Evolutionary conservation across 2,329 filamentous ascomycete species (phyloP).

Genomic region (Dryadomyces quercivorus): DNA sequence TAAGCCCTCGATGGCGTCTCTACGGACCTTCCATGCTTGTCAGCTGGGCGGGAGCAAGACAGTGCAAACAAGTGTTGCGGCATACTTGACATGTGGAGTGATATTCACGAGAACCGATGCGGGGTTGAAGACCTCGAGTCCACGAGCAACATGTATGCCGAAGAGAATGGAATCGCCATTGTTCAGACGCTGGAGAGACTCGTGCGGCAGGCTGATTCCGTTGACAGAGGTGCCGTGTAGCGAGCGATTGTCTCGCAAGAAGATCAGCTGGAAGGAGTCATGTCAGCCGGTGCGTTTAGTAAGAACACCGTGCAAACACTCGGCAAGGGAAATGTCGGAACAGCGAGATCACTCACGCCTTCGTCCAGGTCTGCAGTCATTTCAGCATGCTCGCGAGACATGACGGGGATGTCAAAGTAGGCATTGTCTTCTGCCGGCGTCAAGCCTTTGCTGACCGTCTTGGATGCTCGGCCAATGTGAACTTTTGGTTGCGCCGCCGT

Average conservation of each 20-base stretch:
- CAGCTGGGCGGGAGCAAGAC: background rate
- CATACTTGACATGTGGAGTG: constrained; percentile 11
- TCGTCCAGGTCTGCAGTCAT: constrained; percentile 30
- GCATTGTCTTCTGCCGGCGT: constrained; percentile 34
- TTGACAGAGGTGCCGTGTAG: constrained; percentile 42
- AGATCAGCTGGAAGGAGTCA: background rate
- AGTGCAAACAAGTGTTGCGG: background rate
- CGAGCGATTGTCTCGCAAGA: constrained; percentile 33
- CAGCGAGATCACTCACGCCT: constrained; percentile 24
- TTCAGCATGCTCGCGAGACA: constrained; percentile 56
- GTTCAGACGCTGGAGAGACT: constrained; percentile 14
- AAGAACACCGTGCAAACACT: too few species aligned
- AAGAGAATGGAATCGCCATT: constrained; percentile 26
- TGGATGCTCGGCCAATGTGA: constrained; percentile 32
- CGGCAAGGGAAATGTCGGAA: background rate
- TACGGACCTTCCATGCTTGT: background rate
- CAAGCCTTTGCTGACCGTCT: constrained; percentile 30
- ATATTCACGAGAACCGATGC: constrained; percentile 16
- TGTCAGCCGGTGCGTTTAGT: constrained; percentile 4
- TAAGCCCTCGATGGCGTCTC: constrained; percentile 12
- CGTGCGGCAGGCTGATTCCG: constrained; percentile 13
- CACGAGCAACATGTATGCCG: constrained; percentile 26
- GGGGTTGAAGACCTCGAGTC: constrained; percentile 19
- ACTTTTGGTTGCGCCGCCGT: constrained; percentile 14
- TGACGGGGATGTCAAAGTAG: constrained; percentile 59